A percentile compares a stretch with the other conserved stretches of the same genome.
These are phyloP conservation scores for Candida ponderosae DNA, from an alignment of 805 yeast genomes.

Conservation along the genomic window DNA sequence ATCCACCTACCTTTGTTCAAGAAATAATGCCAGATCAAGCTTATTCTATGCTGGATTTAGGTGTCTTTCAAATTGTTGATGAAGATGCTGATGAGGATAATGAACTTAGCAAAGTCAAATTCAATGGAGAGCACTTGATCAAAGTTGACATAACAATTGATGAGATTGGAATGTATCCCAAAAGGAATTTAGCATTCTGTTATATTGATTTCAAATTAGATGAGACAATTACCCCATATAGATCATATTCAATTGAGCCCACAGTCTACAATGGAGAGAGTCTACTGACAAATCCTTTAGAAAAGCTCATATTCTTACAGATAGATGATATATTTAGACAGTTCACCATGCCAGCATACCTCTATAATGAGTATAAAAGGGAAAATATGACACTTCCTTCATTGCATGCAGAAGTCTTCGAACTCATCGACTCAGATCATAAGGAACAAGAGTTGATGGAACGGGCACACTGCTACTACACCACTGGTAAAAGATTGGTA, in stretches of 20 bases:
- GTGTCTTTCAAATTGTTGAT: slow-evolving; percentile 31
- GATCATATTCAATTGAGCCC: neutral
- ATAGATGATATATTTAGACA: neutral
- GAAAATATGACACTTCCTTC: too few relatives aligned
- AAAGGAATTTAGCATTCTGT: slow-evolving; percentile 40
- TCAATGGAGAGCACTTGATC: slow-evolving; percentile 10
- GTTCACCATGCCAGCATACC: neutral
- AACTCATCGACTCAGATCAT: too few relatives aligned
- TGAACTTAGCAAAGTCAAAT: too few relatives aligned
- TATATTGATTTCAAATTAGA: slow-evolving; percentile 28
- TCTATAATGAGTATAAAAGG: too few relatives aligned
- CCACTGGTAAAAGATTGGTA: neutral
- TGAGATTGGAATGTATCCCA: slow-evolving; percentile 47
- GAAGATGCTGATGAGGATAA: too few relatives aligned
- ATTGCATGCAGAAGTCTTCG: too few relatives aligned
- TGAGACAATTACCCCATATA: neutral
- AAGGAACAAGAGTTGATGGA: too few relatives aligned
- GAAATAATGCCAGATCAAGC: slow-evolving; percentile 49
- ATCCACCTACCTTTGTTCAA: slow-evolving; percentile 49
- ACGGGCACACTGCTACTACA: neutral
- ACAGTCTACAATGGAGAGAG: too few relatives aligned
- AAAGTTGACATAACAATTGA: slow-evolving; percentile 41
- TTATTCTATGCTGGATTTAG: slow-evolving; percentile 42
- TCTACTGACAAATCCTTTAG: neutral
- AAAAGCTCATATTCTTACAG: too few relatives aligned